These are phyloP conservation scores for Saccharomycopsis capsularis DNA, from an alignment of 805 yeast genomes.

Conservation along the genomic window DNA sequence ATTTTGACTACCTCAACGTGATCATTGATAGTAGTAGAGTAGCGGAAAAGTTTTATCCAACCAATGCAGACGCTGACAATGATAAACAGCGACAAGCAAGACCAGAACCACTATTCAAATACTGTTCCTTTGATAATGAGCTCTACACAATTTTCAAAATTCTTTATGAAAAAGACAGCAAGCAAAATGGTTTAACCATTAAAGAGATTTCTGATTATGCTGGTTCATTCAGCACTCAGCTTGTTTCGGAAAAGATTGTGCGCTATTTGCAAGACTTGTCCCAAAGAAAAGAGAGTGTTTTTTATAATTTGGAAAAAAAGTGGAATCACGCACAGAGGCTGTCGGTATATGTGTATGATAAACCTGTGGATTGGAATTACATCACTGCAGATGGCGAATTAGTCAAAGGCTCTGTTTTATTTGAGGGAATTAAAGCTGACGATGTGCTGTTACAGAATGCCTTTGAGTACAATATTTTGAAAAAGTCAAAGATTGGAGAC, in stretches of 20 bases:
- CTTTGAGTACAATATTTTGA: background rate
- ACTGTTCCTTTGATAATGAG: background rate
- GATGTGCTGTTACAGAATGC: background rate
- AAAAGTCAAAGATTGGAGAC: background rate
- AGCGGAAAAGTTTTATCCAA: background rate
- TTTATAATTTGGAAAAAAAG: constrained; percentile 12
- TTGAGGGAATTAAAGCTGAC: constrained; percentile 1
- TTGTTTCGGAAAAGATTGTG: constrained; percentile 1
- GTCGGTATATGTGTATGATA: constrained; percentile 12
- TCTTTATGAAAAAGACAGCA: constrained; percentile 10
- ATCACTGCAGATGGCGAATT: background rate
- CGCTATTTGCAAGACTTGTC: constrained; percentile 1
- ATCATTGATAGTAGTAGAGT: constrained; percentile 4
- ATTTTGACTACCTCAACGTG: constrained; percentile 17
- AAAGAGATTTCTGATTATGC: constrained; percentile 4
- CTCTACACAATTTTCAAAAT: constrained; percentile 1
- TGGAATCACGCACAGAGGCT: constrained; percentile 5
- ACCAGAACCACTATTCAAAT: constrained; percentile 9
- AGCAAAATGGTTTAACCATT: constrained; percentile 5
- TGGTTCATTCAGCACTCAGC: background rate
- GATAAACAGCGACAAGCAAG: background rate
- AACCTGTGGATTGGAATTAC: constrained; percentile 13
- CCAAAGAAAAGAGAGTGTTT: background rate
- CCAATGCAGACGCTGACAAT: background rate
- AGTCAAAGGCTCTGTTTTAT: background rate